Evolutionary conservation across 2,329 filamentous ascomycete genomes (phyloP), one percentile per base, ranked within the genome.

Genomic region (Aspergillus neoniger): DNA sequence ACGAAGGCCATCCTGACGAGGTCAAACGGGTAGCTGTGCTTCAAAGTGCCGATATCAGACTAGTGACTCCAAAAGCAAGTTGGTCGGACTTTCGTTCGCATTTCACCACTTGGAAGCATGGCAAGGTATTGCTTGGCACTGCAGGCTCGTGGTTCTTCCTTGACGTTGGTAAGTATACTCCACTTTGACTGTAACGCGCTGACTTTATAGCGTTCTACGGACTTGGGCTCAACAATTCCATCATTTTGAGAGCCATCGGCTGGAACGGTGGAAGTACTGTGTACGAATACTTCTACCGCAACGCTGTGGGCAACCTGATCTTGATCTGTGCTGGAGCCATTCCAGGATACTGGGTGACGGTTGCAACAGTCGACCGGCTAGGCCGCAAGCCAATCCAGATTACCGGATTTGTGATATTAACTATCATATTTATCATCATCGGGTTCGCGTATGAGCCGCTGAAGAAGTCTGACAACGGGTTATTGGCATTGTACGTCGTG

Each of bases 101-200:
- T 79, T 94, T 92, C 75, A 74, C 81, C 60, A 85, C 88, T 71
- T 86, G 85, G 81, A 90, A 87, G 79, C 88, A 94, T 72, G 86
- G 84, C 57, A 86, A 88, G 71, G 83, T 92, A 15, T 84, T 92
- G 0, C 80, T 92, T 44, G 90, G 90, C n/a, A 94, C 91, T 12
- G 89, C 91, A 12, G 88, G 89, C 43, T 94, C 91, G 2, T 96
- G 91, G 91, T 94, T 93, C 76, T 85, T 90, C 77, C 86, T 91
- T 56, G 91, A 93, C 71, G 81, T 85, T 43, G 82, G 82, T 71
- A 63, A 52, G 71, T 68, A 47, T 8, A 5, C 21, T 23, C 7
- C 5, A 23, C 19, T 25, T 3, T 78, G 79, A 64, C 78, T 80
- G 61, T 76, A 77, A 66, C 30, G 10, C 28, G 51, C 50, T 63